A percentile compares a stretch with the other conserved stretches of the same genome.
These are phyloP conservation scores for Lycium barbarum DNA, from an alignment of 257 asterid species.

Conservation along the genomic window DNA sequence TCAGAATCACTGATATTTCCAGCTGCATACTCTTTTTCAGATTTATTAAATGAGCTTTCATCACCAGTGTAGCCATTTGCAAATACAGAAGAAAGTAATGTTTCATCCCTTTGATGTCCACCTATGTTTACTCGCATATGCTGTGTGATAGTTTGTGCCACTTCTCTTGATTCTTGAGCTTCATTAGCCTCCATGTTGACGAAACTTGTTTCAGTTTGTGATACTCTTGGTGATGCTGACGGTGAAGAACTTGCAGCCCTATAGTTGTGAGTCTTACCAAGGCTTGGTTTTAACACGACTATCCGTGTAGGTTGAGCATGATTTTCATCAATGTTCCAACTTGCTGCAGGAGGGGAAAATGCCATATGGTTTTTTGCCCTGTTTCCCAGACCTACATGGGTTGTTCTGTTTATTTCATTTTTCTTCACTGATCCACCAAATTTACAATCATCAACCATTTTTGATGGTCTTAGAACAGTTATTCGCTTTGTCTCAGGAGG, in stretches of 20 bases:
- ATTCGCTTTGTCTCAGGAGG: conserved; percentile 83
- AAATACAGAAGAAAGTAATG: conserved; percentile 69
- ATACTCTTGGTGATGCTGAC: conserved; percentile 51
- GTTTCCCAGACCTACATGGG: conserved; percentile 40
- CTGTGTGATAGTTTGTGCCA: conserved; percentile 72
- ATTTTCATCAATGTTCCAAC: conserved; percentile 57
- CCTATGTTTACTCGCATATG: conserved; percentile 75
- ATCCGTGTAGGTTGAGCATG: conserved; percentile 85
- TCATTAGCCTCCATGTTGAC: conserved; percentile 65
- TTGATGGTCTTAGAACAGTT: conserved; percentile 92
- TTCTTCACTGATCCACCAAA: conserved; percentile 51
- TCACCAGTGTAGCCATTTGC: conserved; percentile 86
- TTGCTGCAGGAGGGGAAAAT: conserved; percentile 51
- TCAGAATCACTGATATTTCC: conserved; percentile 86
- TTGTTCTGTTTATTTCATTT: conserved; percentile 46
- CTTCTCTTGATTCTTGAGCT: conserved; percentile 77
- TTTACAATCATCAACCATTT: conserved; percentile 56
- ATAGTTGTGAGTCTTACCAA: conserved; percentile 55
- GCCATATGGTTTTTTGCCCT: conserved; percentile 46
- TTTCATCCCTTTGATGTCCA: conserved; percentile 65
- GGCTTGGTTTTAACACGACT: conserved; percentile 91
- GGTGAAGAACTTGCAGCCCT: conserved; percentile 60
- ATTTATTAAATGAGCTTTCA: conserved; percentile 84
- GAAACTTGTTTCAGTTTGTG: conserved; percentile 51
- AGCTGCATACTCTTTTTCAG: conserved; percentile 74